Conservation (phyloP, 768 basidiomycete genomes). For the Leccinum broughii region DNA sequence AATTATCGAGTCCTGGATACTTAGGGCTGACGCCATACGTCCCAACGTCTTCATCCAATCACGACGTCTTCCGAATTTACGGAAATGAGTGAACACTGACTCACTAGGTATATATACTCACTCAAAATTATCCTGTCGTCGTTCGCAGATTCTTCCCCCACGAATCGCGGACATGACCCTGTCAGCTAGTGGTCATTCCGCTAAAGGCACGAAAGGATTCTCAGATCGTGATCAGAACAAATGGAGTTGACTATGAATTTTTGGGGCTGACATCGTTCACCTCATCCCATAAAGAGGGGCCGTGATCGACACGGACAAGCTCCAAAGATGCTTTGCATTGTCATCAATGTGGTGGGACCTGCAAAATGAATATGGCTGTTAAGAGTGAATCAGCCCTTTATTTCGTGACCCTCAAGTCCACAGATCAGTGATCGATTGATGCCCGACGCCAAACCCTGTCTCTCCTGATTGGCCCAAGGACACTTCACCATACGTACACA, state of each 20-base stretch:
- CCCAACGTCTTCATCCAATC: conserved; percentile 2
- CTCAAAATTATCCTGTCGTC: too few species aligned
- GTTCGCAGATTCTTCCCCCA: background rate
- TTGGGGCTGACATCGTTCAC: background rate
- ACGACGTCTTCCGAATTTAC: conserved; percentile 1
- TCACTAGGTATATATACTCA: background rate
- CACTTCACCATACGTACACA: background rate
- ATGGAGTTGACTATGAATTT: background rate
- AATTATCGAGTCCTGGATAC: background rate
- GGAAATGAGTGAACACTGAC: conserved; percentile 7
- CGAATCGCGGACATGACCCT: background rate
- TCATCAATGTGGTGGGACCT: background rate
- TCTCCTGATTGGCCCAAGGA: background rate
- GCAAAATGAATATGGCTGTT: background rate
- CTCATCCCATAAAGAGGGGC: background rate
- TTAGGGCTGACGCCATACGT: background rate
- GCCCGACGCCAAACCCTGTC: background rate
- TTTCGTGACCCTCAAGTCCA: background rate
- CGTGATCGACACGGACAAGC: background rate
- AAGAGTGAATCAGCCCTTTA: background rate
- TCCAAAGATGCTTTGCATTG: background rate
- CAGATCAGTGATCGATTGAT: background rate
- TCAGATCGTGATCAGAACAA: background rate
- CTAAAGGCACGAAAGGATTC: background rate
- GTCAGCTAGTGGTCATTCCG: background rate